Evolutionary conservation across 192 early-diverging fungal genomes (phyloP).

Genomic region (Backusella westeae): DNA sequence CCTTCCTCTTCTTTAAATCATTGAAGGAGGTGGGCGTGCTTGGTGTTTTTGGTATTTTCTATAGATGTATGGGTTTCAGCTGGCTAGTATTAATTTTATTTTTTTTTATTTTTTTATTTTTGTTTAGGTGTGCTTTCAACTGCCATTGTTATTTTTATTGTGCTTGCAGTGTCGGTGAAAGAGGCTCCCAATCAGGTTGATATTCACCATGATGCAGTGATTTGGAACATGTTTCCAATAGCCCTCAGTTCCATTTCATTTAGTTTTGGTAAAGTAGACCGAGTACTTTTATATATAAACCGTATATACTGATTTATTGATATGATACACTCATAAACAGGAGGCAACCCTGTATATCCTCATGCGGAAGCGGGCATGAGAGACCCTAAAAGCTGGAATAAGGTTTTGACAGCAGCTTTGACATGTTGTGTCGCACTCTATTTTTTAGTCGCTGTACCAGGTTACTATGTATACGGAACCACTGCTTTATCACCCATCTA

Average conservation of each 20-base stretch:
- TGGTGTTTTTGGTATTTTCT: slow-evolving; percentile 50
- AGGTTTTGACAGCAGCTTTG: slow-evolving; percentile 56
- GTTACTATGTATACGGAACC: slow-evolving; percentile 72
- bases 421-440: slow-evolving; percentile 61
- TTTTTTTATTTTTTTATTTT: background rate
- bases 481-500: slow-evolving; percentile 59
- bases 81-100: background rate
- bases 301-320: background rate
- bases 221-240: slow-evolving; percentile 66
- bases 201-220: slow-evolving; percentile 49
- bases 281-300: slow-evolving; percentile 23
- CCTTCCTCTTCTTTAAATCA: slow-evolving; percentile 70
- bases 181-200: slow-evolving; percentile 34
- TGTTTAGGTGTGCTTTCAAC: slow-evolving; percentile 64
- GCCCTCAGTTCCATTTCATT: slow-evolving; percentile 69
- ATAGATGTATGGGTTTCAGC: background rate
- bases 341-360: slow-evolving; percentile 75
- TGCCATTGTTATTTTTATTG: slow-evolving; percentile 66
- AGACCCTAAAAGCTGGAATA: slow-evolving; percentile 63
- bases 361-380: slow-evolving; percentile 75
- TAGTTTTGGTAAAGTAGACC: slow-evolving; percentile 18
- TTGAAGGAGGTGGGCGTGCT: slow-evolving; percentile 78
- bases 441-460: slow-evolving; percentile 62
- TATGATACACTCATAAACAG: slow-evolving; percentile 2
- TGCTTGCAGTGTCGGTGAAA: slow-evolving; percentile 58